phyloP scores from a whole-genome alignment of 139 green algal genomes.

The Chlamydomonas urium region DNA sequence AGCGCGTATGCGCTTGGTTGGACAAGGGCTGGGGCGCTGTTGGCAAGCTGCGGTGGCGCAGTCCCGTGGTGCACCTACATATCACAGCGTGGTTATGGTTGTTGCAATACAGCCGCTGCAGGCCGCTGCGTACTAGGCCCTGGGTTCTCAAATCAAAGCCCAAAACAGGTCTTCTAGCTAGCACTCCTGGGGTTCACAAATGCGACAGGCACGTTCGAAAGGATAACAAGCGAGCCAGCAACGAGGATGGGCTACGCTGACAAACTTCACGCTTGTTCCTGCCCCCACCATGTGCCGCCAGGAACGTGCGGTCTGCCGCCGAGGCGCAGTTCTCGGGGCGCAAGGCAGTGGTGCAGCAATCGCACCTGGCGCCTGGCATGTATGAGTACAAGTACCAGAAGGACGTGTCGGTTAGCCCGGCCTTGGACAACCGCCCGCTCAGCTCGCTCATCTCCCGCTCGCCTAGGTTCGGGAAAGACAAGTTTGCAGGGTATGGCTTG shows the following conservation, averaged over 20 bases:
- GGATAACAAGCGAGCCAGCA: background rate
- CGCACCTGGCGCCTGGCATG: slow-evolving; percentile 13
- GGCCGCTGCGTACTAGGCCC: background rate
- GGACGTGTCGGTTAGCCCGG: slow-evolving; percentile 12
- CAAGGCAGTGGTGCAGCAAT: background rate
- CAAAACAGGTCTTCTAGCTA: background rate
- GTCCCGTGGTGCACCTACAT: background rate
- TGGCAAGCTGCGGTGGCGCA: background rate
- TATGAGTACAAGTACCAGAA: slow-evolving; percentile 21
- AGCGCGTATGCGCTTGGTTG: background rate
- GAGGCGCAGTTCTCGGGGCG: background rate
- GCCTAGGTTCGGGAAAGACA: slow-evolving; percentile 1
- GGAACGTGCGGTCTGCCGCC: slow-evolving; percentile 15
- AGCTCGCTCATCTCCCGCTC: slow-evolving; percentile 13
- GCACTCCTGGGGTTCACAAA: background rate
- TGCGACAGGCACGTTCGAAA: background rate
- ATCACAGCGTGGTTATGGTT: background rate
- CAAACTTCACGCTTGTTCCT: no score
- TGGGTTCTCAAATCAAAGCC: background rate
- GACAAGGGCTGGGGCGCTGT: no score
- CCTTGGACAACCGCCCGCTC: slow-evolving; percentile 24
- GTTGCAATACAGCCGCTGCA: background rate
- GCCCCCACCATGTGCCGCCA: background rate
- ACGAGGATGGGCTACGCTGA: background rate
- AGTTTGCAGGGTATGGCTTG: background rate